A percentile compares a stretch with the other conserved stretches of the same genome.
Evolutionary conservation across 495 filamentous ascomycete genomes (phyloP).

Genomic region (Sporormia fimetaria): DNA sequence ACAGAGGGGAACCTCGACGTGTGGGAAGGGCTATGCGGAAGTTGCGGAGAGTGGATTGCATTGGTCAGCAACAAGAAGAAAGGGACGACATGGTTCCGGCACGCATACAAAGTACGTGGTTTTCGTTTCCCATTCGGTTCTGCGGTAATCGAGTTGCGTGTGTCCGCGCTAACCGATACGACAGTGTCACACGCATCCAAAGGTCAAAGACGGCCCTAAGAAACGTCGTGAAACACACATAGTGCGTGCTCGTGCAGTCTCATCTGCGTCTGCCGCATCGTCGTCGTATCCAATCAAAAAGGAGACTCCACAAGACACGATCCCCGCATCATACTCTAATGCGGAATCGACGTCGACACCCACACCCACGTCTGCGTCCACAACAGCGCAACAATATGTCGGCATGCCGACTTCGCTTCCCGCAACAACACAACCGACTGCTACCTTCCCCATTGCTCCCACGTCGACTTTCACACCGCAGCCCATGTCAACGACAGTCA

Average conservation of each 20-base stretch:
- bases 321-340: neutral
- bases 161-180: constrained; percentile 32
- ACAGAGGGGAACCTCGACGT: constrained; percentile 72
- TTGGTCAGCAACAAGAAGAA: constrained; percentile 77
- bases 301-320: constrained; percentile 7
- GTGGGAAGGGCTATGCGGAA: constrained; percentile 70
- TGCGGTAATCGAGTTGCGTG: constrained; percentile 24
- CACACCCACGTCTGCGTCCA: neutral
- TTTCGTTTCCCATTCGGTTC: constrained; percentile 1
- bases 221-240: constrained; percentile 52
- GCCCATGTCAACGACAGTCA: constrained; percentile 1
- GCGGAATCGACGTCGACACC: constrained; percentile 5
- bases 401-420: constrained; percentile 4
- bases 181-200: constrained; percentile 64
- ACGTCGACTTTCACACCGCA: constrained; percentile 1
- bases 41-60: constrained; percentile 68
- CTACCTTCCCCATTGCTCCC: constrained; percentile 1
- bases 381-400: neutral
- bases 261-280: constrained; percentile 23
- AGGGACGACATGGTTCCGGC: constrained; percentile 73
- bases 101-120: constrained; percentile 63
- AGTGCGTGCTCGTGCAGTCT: constrained; percentile 26
- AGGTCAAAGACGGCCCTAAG: constrained; percentile 62
- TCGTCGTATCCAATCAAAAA: constrained; percentile 18
- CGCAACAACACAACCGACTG: neutral